Percentiles rank a stretch among this genome's conserved stretches.
Conservation (phyloP, 306 rosid species). For the Quercus engelmannii region DNA sequence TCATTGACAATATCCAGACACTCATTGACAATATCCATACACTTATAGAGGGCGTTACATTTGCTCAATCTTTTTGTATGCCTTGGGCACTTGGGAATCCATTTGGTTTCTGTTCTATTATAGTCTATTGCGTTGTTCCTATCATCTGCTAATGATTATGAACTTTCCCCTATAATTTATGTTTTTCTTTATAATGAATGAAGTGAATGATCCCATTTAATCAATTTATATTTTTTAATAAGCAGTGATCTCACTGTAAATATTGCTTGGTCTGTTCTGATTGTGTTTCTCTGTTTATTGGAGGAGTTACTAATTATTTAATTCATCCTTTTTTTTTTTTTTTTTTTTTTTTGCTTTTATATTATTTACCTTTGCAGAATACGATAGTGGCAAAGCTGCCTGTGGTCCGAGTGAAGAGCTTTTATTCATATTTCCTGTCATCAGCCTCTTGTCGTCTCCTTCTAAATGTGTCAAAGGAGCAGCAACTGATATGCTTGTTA, state of each 20-base stretch:
- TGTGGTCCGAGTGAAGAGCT: conserved; percentile 62
- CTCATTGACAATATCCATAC: conserved; percentile 1
- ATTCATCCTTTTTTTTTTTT: conserved; percentile 4
- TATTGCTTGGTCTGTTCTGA: neutral
- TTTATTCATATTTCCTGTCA: conserved; percentile 70
- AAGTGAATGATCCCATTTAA: neutral
- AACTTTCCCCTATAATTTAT: conserved; percentile 5
- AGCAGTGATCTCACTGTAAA: neutral
- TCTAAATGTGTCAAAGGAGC: conserved; percentile 70
- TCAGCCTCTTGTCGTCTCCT: conserved; percentile 88
- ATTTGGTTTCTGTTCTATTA: neutral
- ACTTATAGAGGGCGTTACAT: conserved; percentile 7
- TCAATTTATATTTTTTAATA: neutral
- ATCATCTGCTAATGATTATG: conserved; percentile 11
- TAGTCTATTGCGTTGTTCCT: conserved; percentile 6
- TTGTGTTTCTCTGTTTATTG: neutral
- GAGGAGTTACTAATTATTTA: conserved; percentile 2
- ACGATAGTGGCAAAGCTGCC: conserved; percentile 31
- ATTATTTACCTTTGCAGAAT: conserved; percentile 47
- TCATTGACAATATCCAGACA: neutral
- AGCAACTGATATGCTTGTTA: conserved; percentile 64
- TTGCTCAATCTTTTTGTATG: conserved; percentile 7
- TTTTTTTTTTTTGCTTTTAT: neutral
- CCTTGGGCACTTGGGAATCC: neutral
- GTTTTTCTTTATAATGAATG: conserved; percentile 4